phyloP scores from a whole-genome alignment of 164 flowering plant genomes.

The Vitis rupestris region DNA sequence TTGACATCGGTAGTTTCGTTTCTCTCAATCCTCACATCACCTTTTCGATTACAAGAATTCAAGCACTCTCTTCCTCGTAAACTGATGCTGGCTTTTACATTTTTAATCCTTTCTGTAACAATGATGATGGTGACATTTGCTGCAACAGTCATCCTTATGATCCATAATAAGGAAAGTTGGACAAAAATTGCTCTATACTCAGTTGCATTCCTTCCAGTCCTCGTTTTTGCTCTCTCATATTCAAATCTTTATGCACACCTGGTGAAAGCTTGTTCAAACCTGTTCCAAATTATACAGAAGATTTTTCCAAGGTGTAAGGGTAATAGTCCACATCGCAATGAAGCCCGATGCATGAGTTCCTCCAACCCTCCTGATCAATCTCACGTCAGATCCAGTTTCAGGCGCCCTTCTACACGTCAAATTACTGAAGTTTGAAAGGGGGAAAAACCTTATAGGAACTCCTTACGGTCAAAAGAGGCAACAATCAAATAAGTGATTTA shows the following conservation, averaged over 20 bases:
- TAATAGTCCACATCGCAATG: too few relatives aligned
- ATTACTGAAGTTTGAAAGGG: too few relatives aligned
- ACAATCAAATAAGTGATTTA: too few relatives aligned
- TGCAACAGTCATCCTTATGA: slow-evolving; percentile 13
- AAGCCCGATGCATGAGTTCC: too few relatives aligned
- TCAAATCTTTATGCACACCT: slow-evolving; percentile 9
- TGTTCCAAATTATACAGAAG: not conserved
- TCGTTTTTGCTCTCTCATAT: slow-evolving; percentile 2
- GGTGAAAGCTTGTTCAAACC: not conserved
- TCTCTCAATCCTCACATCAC: slow-evolving; percentile 15
- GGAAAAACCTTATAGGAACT: too few relatives aligned
- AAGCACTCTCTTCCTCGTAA: slow-evolving; percentile 8
- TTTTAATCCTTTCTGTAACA: not conserved
- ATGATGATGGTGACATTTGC: slow-evolving; percentile 17
- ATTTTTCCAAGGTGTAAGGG: too few relatives aligned
- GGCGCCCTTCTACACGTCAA: too few relatives aligned
- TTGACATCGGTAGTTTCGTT: slow-evolving; percentile 14
- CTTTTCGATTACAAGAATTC: slow-evolving; percentile 8
- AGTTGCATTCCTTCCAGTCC: not conserved
- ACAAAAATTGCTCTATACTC: not conserved
- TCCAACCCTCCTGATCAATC: too few relatives aligned
- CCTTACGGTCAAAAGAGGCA: too few relatives aligned
- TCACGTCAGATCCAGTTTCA: too few relatives aligned
- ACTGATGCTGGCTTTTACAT: slow-evolving; percentile 4
- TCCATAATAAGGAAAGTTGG: not conserved